phyloP scores from a whole-genome alignment of 345 rosid genomes.

The Zanthoxylum bungeanum region DNA sequence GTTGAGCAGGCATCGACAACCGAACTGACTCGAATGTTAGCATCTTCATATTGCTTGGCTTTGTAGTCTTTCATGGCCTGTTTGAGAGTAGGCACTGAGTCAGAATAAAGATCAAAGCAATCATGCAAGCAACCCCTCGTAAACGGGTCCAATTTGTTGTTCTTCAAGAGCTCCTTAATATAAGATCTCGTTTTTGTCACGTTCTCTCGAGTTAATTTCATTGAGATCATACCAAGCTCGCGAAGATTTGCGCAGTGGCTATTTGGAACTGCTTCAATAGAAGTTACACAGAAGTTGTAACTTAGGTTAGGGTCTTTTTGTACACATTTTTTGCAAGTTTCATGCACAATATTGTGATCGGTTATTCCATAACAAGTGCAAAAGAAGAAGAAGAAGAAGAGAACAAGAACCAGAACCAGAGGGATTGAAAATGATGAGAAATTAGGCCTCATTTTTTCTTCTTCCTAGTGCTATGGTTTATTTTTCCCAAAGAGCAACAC shows the following conservation, averaged over 20 bases:
- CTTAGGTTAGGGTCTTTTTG: slow-evolving; percentile 33
- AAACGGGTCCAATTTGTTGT: slow-evolving; percentile 30
- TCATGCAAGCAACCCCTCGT: slow-evolving; percentile 34
- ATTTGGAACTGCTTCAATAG: slow-evolving; percentile 34
- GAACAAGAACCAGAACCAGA: slow-evolving; percentile 1
- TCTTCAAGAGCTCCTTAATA: slow-evolving; percentile 30
- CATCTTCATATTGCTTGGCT: slow-evolving; percentile 33
- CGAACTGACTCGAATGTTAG: slow-evolving; percentile 40
- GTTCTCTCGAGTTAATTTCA: slow-evolving; percentile 34
- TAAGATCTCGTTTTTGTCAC: slow-evolving; percentile 33
- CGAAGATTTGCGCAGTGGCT: slow-evolving; percentile 32
- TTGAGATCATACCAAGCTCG: slow-evolving; percentile 46
- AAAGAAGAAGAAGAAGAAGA: slow-evolving; percentile 11
- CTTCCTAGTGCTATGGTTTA: not conserved
- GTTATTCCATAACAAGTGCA: not conserved
- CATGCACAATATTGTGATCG: slow-evolving; percentile 26
- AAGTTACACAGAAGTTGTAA: slow-evolving; percentile 42
- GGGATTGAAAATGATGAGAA: slow-evolving; percentile 5
- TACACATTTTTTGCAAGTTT: slow-evolving; percentile 47
- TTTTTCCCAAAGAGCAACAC: too few species aligned
- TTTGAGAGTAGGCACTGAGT: slow-evolving; percentile 29
- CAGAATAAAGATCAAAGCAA: slow-evolving; percentile 53
- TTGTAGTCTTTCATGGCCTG: slow-evolving; percentile 39
- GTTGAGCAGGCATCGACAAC: slow-evolving; percentile 48
- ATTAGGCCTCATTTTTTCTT: slow-evolving; percentile 16